Conservation (phyloP, 2,329 filamentous ascomycete species). For the Ophiosphaerella korrae region DNA sequence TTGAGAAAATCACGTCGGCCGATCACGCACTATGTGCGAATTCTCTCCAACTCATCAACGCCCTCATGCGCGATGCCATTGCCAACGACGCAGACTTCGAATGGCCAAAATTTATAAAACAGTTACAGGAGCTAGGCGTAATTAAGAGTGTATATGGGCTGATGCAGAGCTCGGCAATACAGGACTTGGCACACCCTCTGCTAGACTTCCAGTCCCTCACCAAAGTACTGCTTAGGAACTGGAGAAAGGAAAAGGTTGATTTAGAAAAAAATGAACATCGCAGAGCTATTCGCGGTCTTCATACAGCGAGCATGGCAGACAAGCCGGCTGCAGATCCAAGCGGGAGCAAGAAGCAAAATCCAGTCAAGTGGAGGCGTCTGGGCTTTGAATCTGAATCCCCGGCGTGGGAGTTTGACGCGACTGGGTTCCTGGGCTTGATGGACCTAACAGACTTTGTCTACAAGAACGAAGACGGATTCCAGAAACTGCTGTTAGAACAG, state of each 20-base stretch:
- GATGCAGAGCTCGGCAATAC: conserved; percentile 91
- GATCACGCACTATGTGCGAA: conserved; percentile 97
- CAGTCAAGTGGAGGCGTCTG: conserved; percentile 89
- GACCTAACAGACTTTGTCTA: conserved; percentile 92
- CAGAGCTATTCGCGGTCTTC: conserved; percentile 81
- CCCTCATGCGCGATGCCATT: conserved; percentile 89
- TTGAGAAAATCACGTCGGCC: conserved; percentile 87
- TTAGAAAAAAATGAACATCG: conserved; percentile 87
- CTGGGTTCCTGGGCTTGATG: conserved; percentile 95
- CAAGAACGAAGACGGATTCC: conserved; percentile 89
- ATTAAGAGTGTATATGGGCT: conserved; percentile 88
- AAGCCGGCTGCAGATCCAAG: conserved; percentile 48
- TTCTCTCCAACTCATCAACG: conserved; percentile 92
- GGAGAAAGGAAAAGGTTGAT: conserved; percentile 84
- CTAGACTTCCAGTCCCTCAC: conserved; percentile 92
- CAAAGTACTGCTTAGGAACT: conserved; percentile 84
- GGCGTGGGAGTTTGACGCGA: conserved; percentile 79
- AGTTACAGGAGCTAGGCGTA: conserved; percentile 87
- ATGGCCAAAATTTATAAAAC: conserved; percentile 95
- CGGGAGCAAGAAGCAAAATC: conserved; percentile 74
- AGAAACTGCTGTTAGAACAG: conserved; percentile 90
- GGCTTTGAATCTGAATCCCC: conserved; percentile 93
- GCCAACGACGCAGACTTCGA: conserved; percentile 78
- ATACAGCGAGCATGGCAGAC: conserved; percentile 79
- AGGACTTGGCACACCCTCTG: conserved; percentile 86